Evolutionary conservation across 2,329 filamentous ascomycete genomes (phyloP).

Genomic region (Claviceps sorghi): DNA sequence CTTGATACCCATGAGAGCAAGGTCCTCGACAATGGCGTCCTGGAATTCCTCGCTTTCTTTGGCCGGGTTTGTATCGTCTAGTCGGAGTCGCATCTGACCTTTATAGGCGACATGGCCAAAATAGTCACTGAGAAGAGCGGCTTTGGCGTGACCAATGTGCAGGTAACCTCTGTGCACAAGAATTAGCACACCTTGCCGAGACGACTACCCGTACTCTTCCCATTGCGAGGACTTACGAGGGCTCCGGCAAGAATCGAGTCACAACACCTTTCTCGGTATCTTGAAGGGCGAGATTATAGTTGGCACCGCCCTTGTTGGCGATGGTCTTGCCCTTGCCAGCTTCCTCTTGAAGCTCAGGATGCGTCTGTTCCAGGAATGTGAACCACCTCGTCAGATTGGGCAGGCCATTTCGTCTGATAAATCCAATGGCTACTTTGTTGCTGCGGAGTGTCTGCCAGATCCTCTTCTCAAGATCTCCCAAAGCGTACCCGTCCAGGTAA

Average conservation of each 20-base stretch:
- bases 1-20: conserved; percentile 80
- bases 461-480: conserved; percentile 63
- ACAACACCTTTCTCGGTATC: conserved; percentile 82
- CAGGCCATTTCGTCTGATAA: conserved; percentile 63
- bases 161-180: conserved; percentile 52
- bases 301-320: conserved; percentile 65
- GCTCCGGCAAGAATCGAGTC: conserved; percentile 85
- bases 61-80: conserved; percentile 93
- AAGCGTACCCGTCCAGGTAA: conserved; percentile 67
- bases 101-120: conserved; percentile 90
- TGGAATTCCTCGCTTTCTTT: conserved; percentile 97
- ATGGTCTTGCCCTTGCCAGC: conserved; percentile 55
- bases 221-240: conserved; percentile 44
- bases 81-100: conserved; percentile 77
- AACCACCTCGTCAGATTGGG: conserved; percentile 78
- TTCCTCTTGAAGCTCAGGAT: conserved; percentile 59
- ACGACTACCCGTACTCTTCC: background rate
- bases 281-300: conserved; percentile 76
- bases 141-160: conserved; percentile 92
- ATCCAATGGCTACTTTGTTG: conserved; percentile 72
- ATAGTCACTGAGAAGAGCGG: conserved; percentile 86
- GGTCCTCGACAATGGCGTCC: conserved; percentile 83
- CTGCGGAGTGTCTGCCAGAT: conserved; percentile 72
- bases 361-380: conserved; percentile 64
- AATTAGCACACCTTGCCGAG: conserved; percentile 4